Evolutionary conservation across 2,329 filamentous ascomycete species (phyloP), one percentile per base, ranked within the genome.

Genomic region (Colletotrichum incanum): DNA sequence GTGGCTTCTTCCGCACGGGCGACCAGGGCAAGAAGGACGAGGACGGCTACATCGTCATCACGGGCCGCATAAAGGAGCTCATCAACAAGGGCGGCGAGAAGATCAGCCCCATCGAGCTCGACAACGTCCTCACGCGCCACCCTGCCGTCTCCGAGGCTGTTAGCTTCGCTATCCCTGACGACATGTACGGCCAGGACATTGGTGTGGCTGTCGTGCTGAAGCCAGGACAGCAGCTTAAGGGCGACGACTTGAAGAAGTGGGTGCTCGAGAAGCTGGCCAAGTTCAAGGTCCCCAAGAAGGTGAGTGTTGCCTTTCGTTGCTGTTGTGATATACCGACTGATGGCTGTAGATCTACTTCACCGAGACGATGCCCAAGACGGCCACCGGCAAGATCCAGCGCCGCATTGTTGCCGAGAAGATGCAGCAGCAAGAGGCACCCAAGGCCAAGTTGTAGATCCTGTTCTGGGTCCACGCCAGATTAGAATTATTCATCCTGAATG

Each of bases 21-120:
- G 94, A 97, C 79, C 94, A 97, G 82, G 94, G 94, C 61, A 93
- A 93, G 83, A 88, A 90, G 79, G 94, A 97, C 77, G 84, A 90
- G 70, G 93, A 96, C 76, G 93, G 94, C 72, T 97, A 96, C 79
- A 85, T 97, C 14, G 88, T 93, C 78, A 96, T 97, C 82, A 97
- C 94, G 0, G 94, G 94, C n/a, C 88, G 94, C 65, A 97, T 97
- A 84, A 97, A 97, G 87, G 94, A 97, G 83, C 86, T 97, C 64
- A 97, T 97, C 86, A 95, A 95, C 84, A 95, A 96, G 83, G 94
- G 93, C 67, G 94, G 94, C 72, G 94, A 97, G 85, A 96, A 96
- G 85, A 96, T 97, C 79, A 93, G 91, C 75, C 94, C 94, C 1
- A 95, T 96, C 67, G 94, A 97, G 83, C 86, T 97, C 43, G 94